Evolutionary conservation across 345 rosid genomes (phyloP), one percentile per base, ranked within the genome.

Genomic region (Citrus mangshanensis): DNA sequence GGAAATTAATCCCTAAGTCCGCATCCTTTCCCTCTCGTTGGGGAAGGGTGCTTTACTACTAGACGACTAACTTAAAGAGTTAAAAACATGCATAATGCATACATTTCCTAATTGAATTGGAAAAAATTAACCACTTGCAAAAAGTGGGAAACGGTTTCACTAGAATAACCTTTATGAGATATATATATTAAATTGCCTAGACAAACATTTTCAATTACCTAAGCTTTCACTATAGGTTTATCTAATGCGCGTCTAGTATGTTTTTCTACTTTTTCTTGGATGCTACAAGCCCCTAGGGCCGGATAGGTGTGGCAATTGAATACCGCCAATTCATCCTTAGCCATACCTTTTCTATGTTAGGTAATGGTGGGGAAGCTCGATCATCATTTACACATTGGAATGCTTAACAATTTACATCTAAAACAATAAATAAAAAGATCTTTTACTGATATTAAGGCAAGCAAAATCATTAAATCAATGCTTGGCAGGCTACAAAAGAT

Each of bases 301-400:
- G 70, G 21, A 63, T 74, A 82, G 75, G 74, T 54, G 62, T 22
- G 74, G 74, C 40, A 25, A 71, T 46, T 34, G 14, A 40, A 51
- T 68, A 62, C 81, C 61, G 72, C 85, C 84, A 73, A 76, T 64
- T 76, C 35, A 35, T 73, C 49, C 75, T 64, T 59, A 34, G 77
- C 81, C 85, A 68, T 66, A 42, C 40, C 74, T 49, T 78, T 73
- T 75, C 32, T 42, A 13, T 54, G 82, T 73, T 64, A 6, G 85
- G 81, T 69, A 81, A 77, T 84, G 80, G 86, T 78, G 86, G 83
- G 87, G 84, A 34, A 79, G 77, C 81, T 68, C 34, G 21, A 24
- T 73, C 62, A 82, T 76, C 35, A 68, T 73, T 80, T 68, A 56
- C 64, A 71, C 60, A 7, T 64, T 54, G 65, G 51, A 30, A 73